A percentile compares a stretch with the other conserved stretches of the same genome.
phyloP scores from a whole-genome alignment of 495 filamentous ascomycete genomes.

The Penicillium angulare region DNA sequence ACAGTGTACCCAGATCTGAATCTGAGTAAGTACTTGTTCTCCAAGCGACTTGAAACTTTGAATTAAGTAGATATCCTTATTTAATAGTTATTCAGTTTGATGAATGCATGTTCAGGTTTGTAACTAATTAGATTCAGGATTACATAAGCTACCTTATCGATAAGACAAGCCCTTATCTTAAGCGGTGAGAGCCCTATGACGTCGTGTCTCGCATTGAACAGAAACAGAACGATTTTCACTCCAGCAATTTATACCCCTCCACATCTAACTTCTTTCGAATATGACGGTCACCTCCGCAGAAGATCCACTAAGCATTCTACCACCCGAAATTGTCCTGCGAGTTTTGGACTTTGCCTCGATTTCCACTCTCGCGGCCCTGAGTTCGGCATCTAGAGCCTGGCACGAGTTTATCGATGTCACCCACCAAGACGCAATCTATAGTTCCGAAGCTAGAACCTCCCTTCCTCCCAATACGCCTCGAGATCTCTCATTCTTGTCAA shows the following conservation, averaged over 20 bases:
- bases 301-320: constrained; percentile 34
- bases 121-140: too few species aligned
- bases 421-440: constrained; percentile 41
- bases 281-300: constrained; percentile 10
- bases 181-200: not conserved
- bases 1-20: too few species aligned
- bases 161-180: not conserved
- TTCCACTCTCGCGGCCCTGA: constrained; percentile 33
- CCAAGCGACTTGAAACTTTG: too few species aligned
- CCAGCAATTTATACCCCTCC: not conserved
- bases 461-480: constrained; percentile 18
- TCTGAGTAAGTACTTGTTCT: too few species aligned
- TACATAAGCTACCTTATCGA: not conserved
- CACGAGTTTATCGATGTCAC: constrained; percentile 41
- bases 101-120: too few species aligned
- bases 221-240: not conserved
- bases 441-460: constrained; percentile 25
- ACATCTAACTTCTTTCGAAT: not conserved
- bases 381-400: constrained; percentile 36
- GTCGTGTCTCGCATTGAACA: not conserved
- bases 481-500: constrained; percentile 22
- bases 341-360: constrained; percentile 35
- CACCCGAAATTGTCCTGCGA: constrained; percentile 38
- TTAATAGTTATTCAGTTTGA: too few species aligned
- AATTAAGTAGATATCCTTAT: too few species aligned